Evolutionary conservation across 208 protist species (phyloP), one percentile per base, ranked within the genome.

Genomic region (Trichomonas vaginalis): DNA sequence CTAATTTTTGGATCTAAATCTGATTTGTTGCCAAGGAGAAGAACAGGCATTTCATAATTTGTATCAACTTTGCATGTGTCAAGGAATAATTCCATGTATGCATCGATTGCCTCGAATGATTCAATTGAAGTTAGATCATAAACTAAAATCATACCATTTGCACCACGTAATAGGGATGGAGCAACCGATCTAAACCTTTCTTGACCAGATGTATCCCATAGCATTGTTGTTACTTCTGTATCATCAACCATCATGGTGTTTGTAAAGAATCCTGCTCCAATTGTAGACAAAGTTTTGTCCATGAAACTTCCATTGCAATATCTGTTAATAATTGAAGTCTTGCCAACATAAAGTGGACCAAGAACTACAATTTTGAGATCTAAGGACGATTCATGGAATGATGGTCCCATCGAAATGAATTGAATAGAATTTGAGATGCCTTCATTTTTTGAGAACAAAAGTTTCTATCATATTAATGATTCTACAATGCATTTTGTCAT

Each of bases 241-340:
- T 14, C 35, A 47, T 88, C 40, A 17, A 88, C 17, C 17, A 14
- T 42, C 17, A 88, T 32, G 15, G 39, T 88, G n/a, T 88, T 45
- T 21, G 82, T 88, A 40, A 88, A 88, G 47, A 88, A 88, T 88
- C 82, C 82, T 32, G 82, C 82, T 21, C 82, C 82, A n/a, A 88
- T 47, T 14, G 82, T 88, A 45, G 35, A 47, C 17, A 47, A 10
- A n/a, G 82, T 88, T 23, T 88, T 47, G n/a, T n/a, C 40, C 40
- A 88, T 88, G 37, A 88, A 88, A n/a, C 15, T 47, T 0, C 17
- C 37, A 32, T 88, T 88, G 37, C 82, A 88, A 48, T 88, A 88
- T 10, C 82, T 45, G 17, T 88, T 47, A 6, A 88, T 88, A 48
- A 88, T 88, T 0, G 82, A 88, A 0, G 82, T 88, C 37, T 88